Conservation (phyloP, 2,329 filamentous ascomycete genomes). For the Stemphylium beticola region DNA sequence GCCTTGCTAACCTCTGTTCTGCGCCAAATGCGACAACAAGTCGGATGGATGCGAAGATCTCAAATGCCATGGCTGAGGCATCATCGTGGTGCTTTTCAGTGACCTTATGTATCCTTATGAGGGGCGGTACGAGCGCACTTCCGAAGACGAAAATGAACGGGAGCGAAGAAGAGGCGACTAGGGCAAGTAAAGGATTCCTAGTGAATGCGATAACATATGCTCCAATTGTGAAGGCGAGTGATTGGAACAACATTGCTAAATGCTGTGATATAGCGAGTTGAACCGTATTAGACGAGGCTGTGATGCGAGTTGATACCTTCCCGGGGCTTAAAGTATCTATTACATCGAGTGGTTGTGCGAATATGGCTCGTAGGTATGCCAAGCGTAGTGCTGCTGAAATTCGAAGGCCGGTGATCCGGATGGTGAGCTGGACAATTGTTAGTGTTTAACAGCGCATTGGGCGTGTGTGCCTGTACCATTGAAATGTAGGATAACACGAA, state of each 20-base stretch:
- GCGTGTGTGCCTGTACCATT: slow-evolving; percentile 28
- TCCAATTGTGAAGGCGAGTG: slow-evolving; percentile 42
- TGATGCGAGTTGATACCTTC: slow-evolving; percentile 60
- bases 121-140: slow-evolving; percentile 34
- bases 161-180: slow-evolving; percentile 57
- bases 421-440: slow-evolving; percentile 47
- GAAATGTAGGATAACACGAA: slow-evolving; percentile 43
- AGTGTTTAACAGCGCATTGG: slow-evolving; percentile 1
- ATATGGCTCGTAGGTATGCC: slow-evolving; percentile 57
- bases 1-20: slow-evolving; percentile 38
- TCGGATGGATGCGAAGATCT: slow-evolving; percentile 48
- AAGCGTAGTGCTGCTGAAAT: slow-evolving; percentile 59
- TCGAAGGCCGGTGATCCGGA: slow-evolving; percentile 58
- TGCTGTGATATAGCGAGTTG: slow-evolving; percentile 62
- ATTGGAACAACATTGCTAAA: slow-evolving; percentile 55
- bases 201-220: slow-evolving; percentile 56
- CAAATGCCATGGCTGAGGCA: slow-evolving; percentile 46
- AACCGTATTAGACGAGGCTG: slow-evolving; percentile 59
- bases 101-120: slow-evolving; percentile 42
- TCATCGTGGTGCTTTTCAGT: slow-evolving; percentile 40
- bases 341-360: slow-evolving; percentile 57
- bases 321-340: slow-evolving; percentile 58
- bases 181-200: slow-evolving; percentile 59
- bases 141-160: slow-evolving; percentile 45
- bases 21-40: slow-evolving; percentile 48